phyloP scores from a whole-genome alignment of 1,284 basidiomycete species.

The Melampsora americana region DNA sequence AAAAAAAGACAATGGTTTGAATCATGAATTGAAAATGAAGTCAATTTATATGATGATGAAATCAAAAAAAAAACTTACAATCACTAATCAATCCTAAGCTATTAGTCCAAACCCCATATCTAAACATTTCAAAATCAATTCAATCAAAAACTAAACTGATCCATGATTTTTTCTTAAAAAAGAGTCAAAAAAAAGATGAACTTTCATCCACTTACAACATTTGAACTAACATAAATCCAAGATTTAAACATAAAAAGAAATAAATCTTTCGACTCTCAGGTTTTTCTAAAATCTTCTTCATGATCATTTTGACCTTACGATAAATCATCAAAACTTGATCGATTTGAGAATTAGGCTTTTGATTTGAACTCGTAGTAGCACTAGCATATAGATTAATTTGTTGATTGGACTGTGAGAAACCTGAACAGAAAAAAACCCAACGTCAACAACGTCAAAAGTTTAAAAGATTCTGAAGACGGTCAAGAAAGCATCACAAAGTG shows the following conservation, averaged over 20 bases:
- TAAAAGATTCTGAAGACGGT: not conserved
- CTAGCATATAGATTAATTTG: conserved; percentile 25
- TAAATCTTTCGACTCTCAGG: conserved; percentile 92
- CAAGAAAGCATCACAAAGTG: not conserved
- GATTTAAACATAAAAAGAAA: conserved; percentile 90
- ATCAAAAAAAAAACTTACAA: conserved; percentile 66
- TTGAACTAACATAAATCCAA: conserved; percentile 81
- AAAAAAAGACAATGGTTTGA: too few species aligned
- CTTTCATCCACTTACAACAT: conserved; percentile 50
- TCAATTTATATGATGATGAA: too few species aligned
- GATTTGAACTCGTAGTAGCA: conserved; percentile 7
- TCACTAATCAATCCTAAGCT: conserved; percentile 94
- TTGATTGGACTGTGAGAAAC: conserved; percentile 45
- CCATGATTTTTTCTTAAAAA: too few species aligned
- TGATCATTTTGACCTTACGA: conserved; percentile 50
- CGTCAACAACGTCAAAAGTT: conserved; percentile 45
- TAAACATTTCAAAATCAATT: conserved; percentile 58
- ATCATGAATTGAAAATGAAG: too few species aligned
- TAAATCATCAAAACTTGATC: conserved; percentile 16
- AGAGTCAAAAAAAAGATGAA: not conserved
- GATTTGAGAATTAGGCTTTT: conserved; percentile 22
- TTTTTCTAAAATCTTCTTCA: conserved; percentile 84
- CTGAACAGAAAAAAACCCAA: conserved; percentile 48
- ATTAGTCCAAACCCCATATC: conserved; percentile 95
- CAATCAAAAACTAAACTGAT: not conserved